Base-by-base conservation (phyloP, 148 eudicot genomes). In the Limonium bicolor region DNA sequence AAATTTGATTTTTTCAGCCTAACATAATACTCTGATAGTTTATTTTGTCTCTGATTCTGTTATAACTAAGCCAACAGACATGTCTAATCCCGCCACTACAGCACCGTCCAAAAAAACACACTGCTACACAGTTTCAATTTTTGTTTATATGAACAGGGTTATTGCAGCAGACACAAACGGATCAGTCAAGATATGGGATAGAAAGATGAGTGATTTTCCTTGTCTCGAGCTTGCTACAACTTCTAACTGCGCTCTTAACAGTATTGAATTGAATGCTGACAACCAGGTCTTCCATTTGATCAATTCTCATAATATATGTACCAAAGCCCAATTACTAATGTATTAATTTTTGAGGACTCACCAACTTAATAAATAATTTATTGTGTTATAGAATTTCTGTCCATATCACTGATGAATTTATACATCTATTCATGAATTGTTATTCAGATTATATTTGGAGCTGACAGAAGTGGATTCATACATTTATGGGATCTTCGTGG, bases 401-500 rank as follows among this genome's bases (percentile, higher is more conserved):
- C 5, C 19, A 38, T 38, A 18, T 15, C 20, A 3, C 20, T 12
- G 5, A 38, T 22, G 16, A 18, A 18, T n/a, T n/a, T n/a, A n/a
- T n/a, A n/a, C n/a, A n/a, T n/a, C n/a, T n/a, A n/a, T n/a, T n/a
- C n/a, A n/a, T n/a, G n/a, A n/a, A n/a, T n/a, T n/a, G 94, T 58
- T 15, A 54, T 55, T 48, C 68, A 86, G 96, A 58, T 82, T 19
- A 54, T 77, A 45, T 66, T 63, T 69, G 94, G 88, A 36, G 87
- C 94, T 59, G 66, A 74, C 63, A 69, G 69, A 68, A 68, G 65
- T 49, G 97, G 97, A 21, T 52, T 59, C n/a, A 59, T 90, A 59
- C 60, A 75, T 41, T 45, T 73, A 41, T 90, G 97, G 97, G 97
- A 90, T 73, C 77, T 90, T 52, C 87, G 97, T 58, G 95, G 97